These are phyloP conservation scores for Podaxis rugospora DNA, from an alignment of 768 basidiomycete species.

Conservation along the genomic window DNA sequence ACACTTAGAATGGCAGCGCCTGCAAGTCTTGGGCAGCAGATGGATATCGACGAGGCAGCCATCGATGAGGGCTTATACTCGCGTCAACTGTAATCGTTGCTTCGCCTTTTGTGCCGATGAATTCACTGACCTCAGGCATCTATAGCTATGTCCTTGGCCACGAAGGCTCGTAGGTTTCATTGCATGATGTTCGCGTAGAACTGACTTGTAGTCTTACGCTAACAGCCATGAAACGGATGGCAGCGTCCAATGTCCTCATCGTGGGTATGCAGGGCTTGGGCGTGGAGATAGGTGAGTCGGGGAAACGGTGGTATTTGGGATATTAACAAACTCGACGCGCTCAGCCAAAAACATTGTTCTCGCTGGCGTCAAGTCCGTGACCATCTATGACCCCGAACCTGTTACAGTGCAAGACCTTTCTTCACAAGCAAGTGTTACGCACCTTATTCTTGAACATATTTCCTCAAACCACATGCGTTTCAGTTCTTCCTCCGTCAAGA, in stretches of 20 bases:
- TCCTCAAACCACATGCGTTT: not conserved
- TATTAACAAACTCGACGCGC: constrained; percentile 8
- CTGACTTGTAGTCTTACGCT: constrained; percentile 7
- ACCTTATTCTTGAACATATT: not conserved
- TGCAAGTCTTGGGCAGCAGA: constrained; percentile 41
- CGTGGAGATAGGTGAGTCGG: constrained; percentile 78
- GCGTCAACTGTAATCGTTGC: constrained; percentile 67
- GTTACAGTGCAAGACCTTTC: constrained; percentile 88
- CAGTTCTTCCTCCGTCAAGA: constrained; percentile 91
- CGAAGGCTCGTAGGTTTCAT: constrained; percentile 58
- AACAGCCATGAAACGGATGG: constrained; percentile 99
- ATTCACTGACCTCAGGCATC: not conserved
- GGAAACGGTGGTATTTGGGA: not conserved
- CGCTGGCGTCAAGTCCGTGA: constrained; percentile 97
- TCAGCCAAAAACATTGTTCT: constrained; percentile 92
- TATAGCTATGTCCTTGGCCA: constrained; percentile 88
- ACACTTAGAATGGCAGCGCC: constrained; percentile 30
- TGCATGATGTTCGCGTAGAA: not conserved
- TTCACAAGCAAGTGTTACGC: constrained; percentile 64
- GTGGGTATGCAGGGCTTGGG: constrained; percentile 91
- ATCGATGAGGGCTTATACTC: constrained; percentile 95
- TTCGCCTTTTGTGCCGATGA: not conserved
- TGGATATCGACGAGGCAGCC: constrained; percentile 83
- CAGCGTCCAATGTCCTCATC: constrained; percentile 89
- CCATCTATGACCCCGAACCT: constrained; percentile 89